Evolutionary conservation across 148 eudicot genomes (phyloP), one percentile per base, ranked within the genome.

Genomic region (Arctostaphylos glauca): DNA sequence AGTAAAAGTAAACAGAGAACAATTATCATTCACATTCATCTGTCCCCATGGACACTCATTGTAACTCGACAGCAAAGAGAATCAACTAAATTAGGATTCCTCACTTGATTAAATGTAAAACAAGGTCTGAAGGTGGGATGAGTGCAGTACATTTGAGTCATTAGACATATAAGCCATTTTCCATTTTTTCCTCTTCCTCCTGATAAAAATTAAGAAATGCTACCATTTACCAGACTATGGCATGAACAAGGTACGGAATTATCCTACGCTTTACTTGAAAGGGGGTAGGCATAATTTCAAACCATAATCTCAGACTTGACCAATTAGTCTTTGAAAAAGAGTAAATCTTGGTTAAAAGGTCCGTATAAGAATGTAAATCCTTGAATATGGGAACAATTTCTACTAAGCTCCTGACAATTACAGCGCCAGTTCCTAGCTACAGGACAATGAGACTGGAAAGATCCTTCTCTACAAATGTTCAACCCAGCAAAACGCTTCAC

Each of bases 21-120:
- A 72, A 72, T 43, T 15, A 43, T 48, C 54, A 44, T 72, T 43
- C n/a, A 21, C 56, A 74, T 74, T n/a, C 77, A 74, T 10, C 77
- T 48, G 8, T 21, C 18, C 52, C 43, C 13, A 14, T 4, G 18
- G 46, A 31, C 79, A 76, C 56, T 16, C 49, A 49, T 3, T 76
- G 12, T 15, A 76, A 14, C 44, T 76, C 31, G 31, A 50, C 18
- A 25, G 46, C 38, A 14, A 72, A 5, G 58, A n/a, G 43, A 76
- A 50, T 53, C 60, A 76, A 76, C 4, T 55, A 76, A 76, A 76
- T 16, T 8, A 55, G 18, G 18, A 31, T 1, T 41, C n/a, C 0
- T n/a, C 77, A 48, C 38, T 74, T 21, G 54, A 74, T 48, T 74
- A 49, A 48, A 47, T 18, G 13, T 47, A 4, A 47, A 6, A 19